Evolutionary conservation across 176 grass and related monocot genomes (phyloP).

Genomic region (Hordeum vulgare): DNA sequence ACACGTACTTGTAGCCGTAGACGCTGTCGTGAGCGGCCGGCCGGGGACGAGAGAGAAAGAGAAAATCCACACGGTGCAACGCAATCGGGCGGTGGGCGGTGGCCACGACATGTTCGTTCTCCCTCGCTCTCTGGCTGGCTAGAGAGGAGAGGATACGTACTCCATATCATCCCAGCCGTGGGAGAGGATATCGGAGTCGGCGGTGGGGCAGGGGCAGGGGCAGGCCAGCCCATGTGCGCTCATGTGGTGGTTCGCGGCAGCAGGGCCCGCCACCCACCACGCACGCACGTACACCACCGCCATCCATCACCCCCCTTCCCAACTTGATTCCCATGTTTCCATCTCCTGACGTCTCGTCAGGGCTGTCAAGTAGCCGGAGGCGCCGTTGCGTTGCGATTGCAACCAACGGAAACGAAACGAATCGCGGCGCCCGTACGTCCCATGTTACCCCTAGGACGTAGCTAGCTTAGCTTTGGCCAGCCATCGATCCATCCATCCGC

Average conservation of each 20-base stretch:
- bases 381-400: neutral
- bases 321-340: conserved; percentile 4
- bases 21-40: neutral
- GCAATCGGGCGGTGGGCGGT: neutral
- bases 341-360: neutral
- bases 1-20: neutral
- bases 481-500: neutral
- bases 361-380: neutral
- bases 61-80: neutral
- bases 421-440: neutral
- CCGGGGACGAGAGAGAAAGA: neutral
- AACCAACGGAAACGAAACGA: conserved; percentile 5
- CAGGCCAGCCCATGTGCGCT: conserved; percentile 51
- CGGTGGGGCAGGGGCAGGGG: conserved; percentile 47
- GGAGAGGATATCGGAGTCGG: neutral
- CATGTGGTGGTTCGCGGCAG: conserved; percentile 65
- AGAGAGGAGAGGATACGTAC: too few relatives aligned
- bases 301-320: neutral
- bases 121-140: neutral
- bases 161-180: neutral
- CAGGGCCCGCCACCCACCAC: conserved; percentile 50
- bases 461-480: neutral
- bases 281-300: conserved; percentile 19
- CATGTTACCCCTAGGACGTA: conserved; percentile 12
- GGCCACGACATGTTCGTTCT: neutral